Evolutionary conservation across 2,329 filamentous ascomycete genomes (phyloP).

Genomic region (Ophiostoma perfectum): DNA sequence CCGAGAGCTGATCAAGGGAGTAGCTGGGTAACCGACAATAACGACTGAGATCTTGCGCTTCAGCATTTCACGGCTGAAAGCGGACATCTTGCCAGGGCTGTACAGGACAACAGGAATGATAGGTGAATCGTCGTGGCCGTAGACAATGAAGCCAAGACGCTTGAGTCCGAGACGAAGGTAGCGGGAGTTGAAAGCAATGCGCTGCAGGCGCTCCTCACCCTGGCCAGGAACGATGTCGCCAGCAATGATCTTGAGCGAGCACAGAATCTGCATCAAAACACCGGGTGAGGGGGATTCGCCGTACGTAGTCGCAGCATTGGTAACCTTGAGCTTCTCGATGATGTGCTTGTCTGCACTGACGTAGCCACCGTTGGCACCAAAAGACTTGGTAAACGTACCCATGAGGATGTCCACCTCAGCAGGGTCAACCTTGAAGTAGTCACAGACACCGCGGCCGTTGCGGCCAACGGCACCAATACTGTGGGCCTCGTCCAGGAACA

Average conservation of each 20-base stretch:
- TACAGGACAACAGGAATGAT: slow-evolving; percentile 94
- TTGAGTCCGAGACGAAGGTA: slow-evolving; percentile 97
- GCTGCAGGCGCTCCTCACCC: slow-evolving; percentile 89
- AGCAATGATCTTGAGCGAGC: slow-evolving; percentile 79
- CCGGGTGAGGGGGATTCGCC: slow-evolving; percentile 84
- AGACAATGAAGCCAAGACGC: slow-evolving; percentile 92
- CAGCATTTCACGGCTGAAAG: slow-evolving; percentile 98
- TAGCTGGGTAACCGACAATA: slow-evolving; percentile 94
- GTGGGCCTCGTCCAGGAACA: slow-evolving; percentile 96
- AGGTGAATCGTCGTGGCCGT: slow-evolving; percentile 94
- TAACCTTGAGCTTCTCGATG: slow-evolving; percentile 82
- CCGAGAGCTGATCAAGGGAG: slow-evolving; percentile 87
- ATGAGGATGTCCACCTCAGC: slow-evolving; percentile 89
- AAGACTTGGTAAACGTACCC: slow-evolving; percentile 97
- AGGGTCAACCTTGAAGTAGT: slow-evolving; percentile 91
- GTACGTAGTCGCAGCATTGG: slow-evolving; percentile 79
- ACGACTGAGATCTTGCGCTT: slow-evolving; percentile 96
- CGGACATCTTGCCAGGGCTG: slow-evolving; percentile 97
- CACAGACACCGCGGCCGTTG: slow-evolving; percentile 84
- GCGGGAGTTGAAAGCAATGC: slow-evolving; percentile 95
- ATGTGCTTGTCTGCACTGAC: slow-evolving; percentile 83
- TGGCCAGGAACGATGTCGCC: slow-evolving; percentile 85
- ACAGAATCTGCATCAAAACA: slow-evolving; percentile 84
- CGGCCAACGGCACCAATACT: slow-evolving; percentile 90
- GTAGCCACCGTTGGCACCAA: slow-evolving; percentile 96